Base-by-base conservation (phyloP, 2,329 filamentous ascomycete species). In the Grosmannia clavigera region DNA sequence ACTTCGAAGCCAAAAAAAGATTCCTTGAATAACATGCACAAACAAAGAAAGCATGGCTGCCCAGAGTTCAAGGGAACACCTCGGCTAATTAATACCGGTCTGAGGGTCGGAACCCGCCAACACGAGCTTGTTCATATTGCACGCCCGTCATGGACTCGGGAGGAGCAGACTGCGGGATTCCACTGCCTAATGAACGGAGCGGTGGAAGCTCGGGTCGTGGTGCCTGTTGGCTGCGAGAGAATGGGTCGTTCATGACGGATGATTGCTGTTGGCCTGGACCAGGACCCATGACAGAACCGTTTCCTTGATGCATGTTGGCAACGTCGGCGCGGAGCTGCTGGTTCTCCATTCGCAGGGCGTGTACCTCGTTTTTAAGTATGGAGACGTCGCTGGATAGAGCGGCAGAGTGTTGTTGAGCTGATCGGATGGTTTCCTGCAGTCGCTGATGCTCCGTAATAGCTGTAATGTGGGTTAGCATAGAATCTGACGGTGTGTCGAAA, bases 81-180 rank as follows among this genome's bases (percentile, higher is more conserved):
- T n/a, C 16, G 43, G 19, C 43, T 7, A 3, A 5, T 46, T 38
- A 65, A 52, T 58, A 63, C 25, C 61, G 57, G 12, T 64, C 61
- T 1, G 51, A 14, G 31, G 60, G 68, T 51, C 78, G 76, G 64
- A 75, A 82, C 5, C 77, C 78, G 61, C 76, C 78, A 9, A 71
- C 64, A 27, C 76, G 73, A 2, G 78, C 73, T 6, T 73, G 71
- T 33, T 83, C 81, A 58, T 86, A 86, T 67, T 85, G 83, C 6
- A 86, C 81, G 2, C 83, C 83, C 1, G 81, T 84, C 83, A 86
- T 86, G 1, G 81, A 81, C 27, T 86, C 83, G 1, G 82, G 63
- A 31, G 60, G 57, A 58, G 14, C 70, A 71, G 61, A 53, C 9
- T 63, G 59, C 5, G 72, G 67, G 10, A 78, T 68, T 60, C 70